These are phyloP conservation scores for Teratosphaeriaceae sp. DNA, from an alignment of 2,329 filamentous ascomycete species.

Conservation along the genomic window DNA sequence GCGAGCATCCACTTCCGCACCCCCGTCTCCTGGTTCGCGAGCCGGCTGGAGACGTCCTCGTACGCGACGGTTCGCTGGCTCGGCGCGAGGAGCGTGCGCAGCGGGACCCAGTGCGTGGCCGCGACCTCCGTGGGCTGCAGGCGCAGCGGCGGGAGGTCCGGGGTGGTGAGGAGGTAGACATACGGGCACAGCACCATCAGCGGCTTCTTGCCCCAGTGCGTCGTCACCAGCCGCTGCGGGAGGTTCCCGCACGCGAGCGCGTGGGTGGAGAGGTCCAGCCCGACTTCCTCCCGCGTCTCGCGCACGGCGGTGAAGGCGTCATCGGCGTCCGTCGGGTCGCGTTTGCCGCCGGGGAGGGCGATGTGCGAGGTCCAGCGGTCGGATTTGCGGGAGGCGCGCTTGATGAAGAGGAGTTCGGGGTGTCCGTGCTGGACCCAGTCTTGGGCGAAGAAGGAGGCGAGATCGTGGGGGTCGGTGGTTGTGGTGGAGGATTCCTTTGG, in stretches of 20 bases:
- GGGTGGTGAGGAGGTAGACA: constrained; percentile 56
- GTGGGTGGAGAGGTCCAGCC: constrained; percentile 43
- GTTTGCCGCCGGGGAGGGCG: constrained; percentile 60
- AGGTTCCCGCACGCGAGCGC: constrained; percentile 52
- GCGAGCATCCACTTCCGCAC: constrained; percentile 50
- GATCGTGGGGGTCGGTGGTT: constrained; percentile 29
- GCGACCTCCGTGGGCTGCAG: constrained; percentile 65
- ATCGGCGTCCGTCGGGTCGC: constrained; percentile 57
- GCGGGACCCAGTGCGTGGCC: constrained; percentile 62
- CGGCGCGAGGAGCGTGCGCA: constrained; percentile 55
- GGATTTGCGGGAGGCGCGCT: constrained; percentile 56
- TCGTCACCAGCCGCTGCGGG: constrained; percentile 59
- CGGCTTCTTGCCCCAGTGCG: constrained; percentile 57
- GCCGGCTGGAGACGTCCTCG: constrained; percentile 57
- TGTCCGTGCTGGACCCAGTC: constrained; percentile 60
- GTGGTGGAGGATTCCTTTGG: background rate
- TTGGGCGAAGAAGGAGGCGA: constrained; percentile 55
- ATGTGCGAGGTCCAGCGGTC: constrained; percentile 66
- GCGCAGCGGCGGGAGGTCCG: constrained; percentile 49
- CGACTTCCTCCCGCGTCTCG: constrained; percentile 62
- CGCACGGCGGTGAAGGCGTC: constrained; percentile 57
- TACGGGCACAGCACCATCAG: constrained; percentile 65
- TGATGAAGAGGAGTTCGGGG: constrained; percentile 65
- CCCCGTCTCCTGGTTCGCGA: constrained; percentile 50
- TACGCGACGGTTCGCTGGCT: constrained; percentile 55